These are phyloP conservation scores for Coniella vitis DNA, from an alignment of 2,329 filamentous ascomycete genomes.

Conservation along the genomic window DNA sequence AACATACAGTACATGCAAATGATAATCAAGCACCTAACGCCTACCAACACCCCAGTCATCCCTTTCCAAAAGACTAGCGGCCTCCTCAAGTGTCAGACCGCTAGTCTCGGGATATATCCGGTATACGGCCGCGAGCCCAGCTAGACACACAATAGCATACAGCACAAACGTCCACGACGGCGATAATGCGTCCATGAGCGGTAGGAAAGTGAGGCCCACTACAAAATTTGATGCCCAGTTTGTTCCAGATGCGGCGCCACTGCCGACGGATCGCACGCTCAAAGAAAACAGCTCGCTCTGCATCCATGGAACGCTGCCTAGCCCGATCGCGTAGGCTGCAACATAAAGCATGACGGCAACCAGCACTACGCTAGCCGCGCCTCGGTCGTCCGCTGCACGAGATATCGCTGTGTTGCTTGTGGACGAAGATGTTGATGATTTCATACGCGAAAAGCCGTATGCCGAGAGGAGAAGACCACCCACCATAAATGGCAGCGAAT, in stretches of 20 bases:
- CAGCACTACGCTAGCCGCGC: conserved; percentile 55
- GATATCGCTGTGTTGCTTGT: conserved; percentile 17
- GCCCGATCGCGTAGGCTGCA: conserved; percentile 74
- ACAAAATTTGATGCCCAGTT: conserved; percentile 86
- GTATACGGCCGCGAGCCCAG: conserved; percentile 64
- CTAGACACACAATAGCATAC: conserved; percentile 66
- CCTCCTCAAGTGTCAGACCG: conserved; percentile 75
- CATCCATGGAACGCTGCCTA: conserved; percentile 95
- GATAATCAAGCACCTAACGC: conserved; percentile 17
- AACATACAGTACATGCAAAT: too few relatives aligned
- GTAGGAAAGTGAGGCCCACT: conserved; percentile 79
- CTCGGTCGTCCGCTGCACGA: conserved; percentile 17
- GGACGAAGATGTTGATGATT: conserved; percentile 31
- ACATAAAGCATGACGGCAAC: conserved; percentile 76
- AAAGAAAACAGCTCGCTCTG: conserved; percentile 87
- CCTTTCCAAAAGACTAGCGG: conserved; percentile 60
- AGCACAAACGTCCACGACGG: conserved; percentile 71
- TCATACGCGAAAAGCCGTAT: conserved; percentile 62
- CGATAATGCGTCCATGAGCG: conserved; percentile 71
- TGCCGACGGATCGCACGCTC: conserved; percentile 64
- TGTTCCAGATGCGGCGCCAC: conserved; percentile 67
- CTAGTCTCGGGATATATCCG: conserved; percentile 80
- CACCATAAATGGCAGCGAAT: conserved; percentile 79
- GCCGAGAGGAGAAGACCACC: conserved; percentile 64
- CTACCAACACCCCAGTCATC: conserved; percentile 67